Conservation (phyloP, 116 monocot genomes). For the Thalassia testudinum region DNA sequence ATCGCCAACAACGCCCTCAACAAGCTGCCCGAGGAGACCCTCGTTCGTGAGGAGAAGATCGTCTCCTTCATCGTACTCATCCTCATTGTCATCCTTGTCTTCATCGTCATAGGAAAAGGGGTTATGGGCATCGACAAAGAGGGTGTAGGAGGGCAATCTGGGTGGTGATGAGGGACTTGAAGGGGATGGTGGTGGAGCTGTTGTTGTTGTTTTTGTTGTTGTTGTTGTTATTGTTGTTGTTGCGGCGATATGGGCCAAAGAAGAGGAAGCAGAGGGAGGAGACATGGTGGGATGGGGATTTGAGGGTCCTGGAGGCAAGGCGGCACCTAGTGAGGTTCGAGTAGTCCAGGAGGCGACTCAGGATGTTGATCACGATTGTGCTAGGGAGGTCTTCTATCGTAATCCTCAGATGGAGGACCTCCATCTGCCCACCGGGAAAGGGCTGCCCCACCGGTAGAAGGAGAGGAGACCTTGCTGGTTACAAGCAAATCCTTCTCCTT, state of each 20-base stretch:
- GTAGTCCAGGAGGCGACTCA: conserved; percentile 20
- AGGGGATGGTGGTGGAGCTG: conserved; percentile 7
- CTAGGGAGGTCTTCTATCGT: too few relatives aligned
- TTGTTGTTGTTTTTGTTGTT: too few relatives aligned
- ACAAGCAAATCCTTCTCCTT: too few relatives aligned
- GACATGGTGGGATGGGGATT: conserved; percentile 21
- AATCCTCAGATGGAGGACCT: too few relatives aligned
- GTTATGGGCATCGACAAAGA: conserved; percentile 14
- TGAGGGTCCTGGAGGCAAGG: conserved; percentile 19
- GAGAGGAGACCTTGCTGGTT: too few relatives aligned
- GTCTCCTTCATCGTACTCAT: conserved; percentile 15
- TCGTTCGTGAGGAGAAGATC: conserved; percentile 34
- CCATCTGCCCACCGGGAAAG: too few relatives aligned
- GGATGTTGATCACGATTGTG: conserved; percentile 15
- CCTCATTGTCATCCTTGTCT: too few relatives aligned
- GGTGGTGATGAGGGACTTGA: conserved; percentile 18
- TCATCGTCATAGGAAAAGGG: conserved; percentile 4
- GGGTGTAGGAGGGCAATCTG: conserved; percentile 12
- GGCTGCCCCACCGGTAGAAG: too few relatives aligned
- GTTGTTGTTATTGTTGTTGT: too few relatives aligned
- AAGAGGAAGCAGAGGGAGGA: conserved; percentile 14
- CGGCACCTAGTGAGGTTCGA: conserved; percentile 28
- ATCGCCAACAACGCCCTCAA: too few relatives aligned
- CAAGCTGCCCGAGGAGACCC: conserved; percentile 14
- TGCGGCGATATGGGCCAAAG: too few relatives aligned